Evolutionary conservation across 352 stramenopile species (phyloP), one percentile per base, ranked within the genome.

Genomic region (Pythium sp.): DNA sequence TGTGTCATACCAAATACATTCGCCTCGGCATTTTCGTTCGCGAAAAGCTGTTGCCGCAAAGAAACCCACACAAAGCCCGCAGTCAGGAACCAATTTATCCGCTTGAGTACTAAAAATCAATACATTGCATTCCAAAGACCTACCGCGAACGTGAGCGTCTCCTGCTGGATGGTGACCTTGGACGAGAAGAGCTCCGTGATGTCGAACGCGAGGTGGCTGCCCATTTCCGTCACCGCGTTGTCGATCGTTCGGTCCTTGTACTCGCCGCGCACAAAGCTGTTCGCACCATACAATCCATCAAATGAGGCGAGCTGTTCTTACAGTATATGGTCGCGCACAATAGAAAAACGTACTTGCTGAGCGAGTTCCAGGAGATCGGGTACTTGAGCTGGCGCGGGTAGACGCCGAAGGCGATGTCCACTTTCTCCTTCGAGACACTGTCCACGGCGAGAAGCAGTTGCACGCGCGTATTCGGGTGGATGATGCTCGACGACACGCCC

Each of bases 151-250:
- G 78, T 67, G 32, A 94, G 51, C 53, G 80, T 80, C 22, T 78
- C 73, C 26, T 83, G 78, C 56, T 78, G 72, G 15, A 60, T 63
- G 26, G 80, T 73, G 22, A 94, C 62, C 38, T 80, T 87, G 8
- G 67, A 67, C 22, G 81, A 70, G 26, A 93, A 86, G 24, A 91
- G 71, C 60, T 95, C 87, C 3, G 87, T 95, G 73, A 95, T 90
- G 69, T 95, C 87, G 65, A 93, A 93, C 22, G 76, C 72, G 54
- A 93, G 66, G 69, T 91, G 80, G 49, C 74, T 90, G 49, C 87
- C 85, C 38, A 92, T 70, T 54, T 81, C 73, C 3, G 80, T 77
- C 9, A 61, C 46, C 12, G 77, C 81, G 55, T 76, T 81, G 73
- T 92, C 80, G 68, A 92, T 78, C 59, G 88, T 69, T 32, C 79